Evolutionary conservation across 352 stramenopile species (phyloP), one percentile per base, ranked within the genome.

Genomic region (Globisporangium irregulare): DNA sequence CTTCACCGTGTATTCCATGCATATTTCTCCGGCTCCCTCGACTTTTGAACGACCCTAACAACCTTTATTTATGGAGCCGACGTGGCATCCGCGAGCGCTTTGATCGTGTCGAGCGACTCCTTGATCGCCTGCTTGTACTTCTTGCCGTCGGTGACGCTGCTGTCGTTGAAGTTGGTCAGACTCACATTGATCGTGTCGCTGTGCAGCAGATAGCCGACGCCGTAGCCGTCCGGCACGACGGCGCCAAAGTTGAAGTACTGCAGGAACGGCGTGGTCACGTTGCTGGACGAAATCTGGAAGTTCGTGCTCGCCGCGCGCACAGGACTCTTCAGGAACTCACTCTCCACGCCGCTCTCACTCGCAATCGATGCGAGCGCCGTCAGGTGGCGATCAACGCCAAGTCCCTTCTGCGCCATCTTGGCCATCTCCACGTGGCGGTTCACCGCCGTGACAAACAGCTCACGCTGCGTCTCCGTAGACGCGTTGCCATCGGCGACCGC

Each of bases 281-380:
- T 98, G 75, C 90, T 97, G 34, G 92, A 97, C 43, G 89, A 97
- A 66, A 97, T 84, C 70, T 91, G 82, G 73, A 95, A 98, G 69
- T 94, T 94, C 14, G 87, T 91, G 71, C 81, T 96, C 57, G 81
- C 75, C 0, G 82, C 78, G 59, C 84, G 92, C 69, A 95, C 78
- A 4, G 90, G 86, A 41, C 87, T 93, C 48, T 71, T 67, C 68
- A 97, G 76, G 67, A 98, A 97, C 15, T 89, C 77, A 62, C 82
- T 90, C 36, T 77, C 69, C 48, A 97, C 72, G 22, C 76, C 77
- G 20, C 73, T 77, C 32, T 89, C 70, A 14, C 69, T 85, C 9
- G 89, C 90, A 64, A 95, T 85, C 53, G 88, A 90, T 62, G 80
- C 72, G 55, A 98, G 78, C 59, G 91, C 91, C 32, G 81, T 83